phyloP scores from a whole-genome alignment of 2,329 filamentous ascomycete species.

The Grosmannia serpens region DNA sequence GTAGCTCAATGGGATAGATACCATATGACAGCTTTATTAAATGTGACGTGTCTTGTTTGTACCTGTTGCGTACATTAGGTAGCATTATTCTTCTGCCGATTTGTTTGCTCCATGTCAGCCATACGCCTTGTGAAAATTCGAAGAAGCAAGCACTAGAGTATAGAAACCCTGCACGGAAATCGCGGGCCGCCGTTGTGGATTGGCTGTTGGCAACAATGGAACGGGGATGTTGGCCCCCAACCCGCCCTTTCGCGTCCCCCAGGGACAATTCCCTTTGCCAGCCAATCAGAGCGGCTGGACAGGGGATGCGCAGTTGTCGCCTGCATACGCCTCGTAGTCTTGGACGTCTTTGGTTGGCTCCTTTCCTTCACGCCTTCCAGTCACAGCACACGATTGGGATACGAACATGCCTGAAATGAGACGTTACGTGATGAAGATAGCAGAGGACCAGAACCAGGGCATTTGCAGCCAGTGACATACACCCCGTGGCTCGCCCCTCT shows the following conservation, averaged over 20 bases:
- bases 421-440: not conserved
- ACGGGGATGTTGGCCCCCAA: not conserved
- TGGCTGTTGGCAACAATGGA: not conserved
- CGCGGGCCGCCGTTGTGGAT: not conserved
- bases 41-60: too few relatives aligned
- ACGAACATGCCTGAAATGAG: not conserved
- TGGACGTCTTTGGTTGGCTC: not conserved
- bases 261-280: not conserved
- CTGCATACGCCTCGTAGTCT: not conserved
- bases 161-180: not conserved
- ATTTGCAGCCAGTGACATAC: not conserved
- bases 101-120: not conserved
- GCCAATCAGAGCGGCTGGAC: conserved; percentile 2
- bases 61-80: not conserved
- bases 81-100: not conserved
- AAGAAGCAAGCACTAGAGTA: not conserved
- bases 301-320: not conserved
- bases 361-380: not conserved
- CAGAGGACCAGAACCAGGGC: not conserved
- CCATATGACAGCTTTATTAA: not conserved
- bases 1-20: not conserved
- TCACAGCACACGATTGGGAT: not conserved
- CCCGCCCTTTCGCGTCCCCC: not conserved
- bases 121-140: too few relatives aligned
- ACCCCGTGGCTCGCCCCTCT: not conserved